Conservation (phyloP, 768 basidiomycete species). For the Mycena pura region DNA sequence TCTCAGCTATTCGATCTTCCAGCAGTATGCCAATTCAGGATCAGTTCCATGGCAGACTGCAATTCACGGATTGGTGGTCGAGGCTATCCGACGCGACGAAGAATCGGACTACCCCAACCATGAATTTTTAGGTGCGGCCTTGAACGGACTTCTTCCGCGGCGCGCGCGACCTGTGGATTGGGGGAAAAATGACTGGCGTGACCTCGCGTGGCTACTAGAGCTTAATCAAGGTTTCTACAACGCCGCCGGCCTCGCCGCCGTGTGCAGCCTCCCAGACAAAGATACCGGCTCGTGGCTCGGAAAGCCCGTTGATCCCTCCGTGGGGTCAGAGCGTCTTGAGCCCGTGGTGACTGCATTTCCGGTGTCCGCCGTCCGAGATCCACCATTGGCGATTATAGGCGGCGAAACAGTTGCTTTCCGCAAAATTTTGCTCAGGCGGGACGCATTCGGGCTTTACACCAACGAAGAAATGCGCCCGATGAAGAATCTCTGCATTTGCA, state of each 20-base stretch:
- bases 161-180: slow-evolving; percentile 23
- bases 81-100: slow-evolving; percentile 33
- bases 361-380: background rate
- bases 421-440: background rate
- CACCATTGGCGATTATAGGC: slow-evolving; percentile 1
- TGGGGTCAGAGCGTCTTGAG: slow-evolving; percentile 30
- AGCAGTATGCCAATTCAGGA: background rate
- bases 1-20: slow-evolving; percentile 7
- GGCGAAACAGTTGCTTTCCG: slow-evolving; percentile 1
- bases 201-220: slow-evolving; percentile 36
- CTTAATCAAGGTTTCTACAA: slow-evolving; percentile 37
- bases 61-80: slow-evolving; percentile 18
- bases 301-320: slow-evolving; percentile 26
- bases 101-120: slow-evolving; percentile 16
- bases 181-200: slow-evolving; percentile 28
- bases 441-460: background rate
- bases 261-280: background rate
- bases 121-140: slow-evolving; percentile 29
- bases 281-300: slow-evolving; percentile 28
- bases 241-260: slow-evolving; percentile 31
- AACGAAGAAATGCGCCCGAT: slow-evolving; percentile 4
- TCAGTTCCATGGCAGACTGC: slow-evolving; percentile 12
- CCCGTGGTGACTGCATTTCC: slow-evolving; percentile 32
- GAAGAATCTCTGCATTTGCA: background rate
- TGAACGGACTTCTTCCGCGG: slow-evolving; percentile 34